Conservation (phyloP, 176 grass and related monocot species). For the Triticum aestivum region DNA sequence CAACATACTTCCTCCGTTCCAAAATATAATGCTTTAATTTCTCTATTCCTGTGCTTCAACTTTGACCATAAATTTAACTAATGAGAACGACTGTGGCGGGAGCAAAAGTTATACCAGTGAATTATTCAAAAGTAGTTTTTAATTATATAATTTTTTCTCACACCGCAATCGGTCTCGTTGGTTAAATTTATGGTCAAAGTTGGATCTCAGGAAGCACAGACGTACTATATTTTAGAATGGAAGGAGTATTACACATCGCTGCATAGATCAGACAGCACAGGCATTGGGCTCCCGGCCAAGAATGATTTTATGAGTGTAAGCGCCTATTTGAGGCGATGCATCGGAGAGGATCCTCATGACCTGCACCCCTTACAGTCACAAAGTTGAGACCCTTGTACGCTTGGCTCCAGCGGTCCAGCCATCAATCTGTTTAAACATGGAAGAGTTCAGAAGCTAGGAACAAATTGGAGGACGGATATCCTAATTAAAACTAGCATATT, state of each 20-base stretch:
- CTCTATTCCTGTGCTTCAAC: no score
- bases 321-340: slow-evolving; percentile 72
- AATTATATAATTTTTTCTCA: no score
- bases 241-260: slow-evolving; percentile 42
- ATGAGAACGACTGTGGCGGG: no score
- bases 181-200: no score
- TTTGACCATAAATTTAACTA: no score
- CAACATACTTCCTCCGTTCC: not conserved
- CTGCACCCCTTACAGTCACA: slow-evolving; percentile 70
- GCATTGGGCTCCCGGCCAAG: slow-evolving; percentile 80
- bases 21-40: no score
- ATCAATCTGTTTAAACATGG: slow-evolving; percentile 68
- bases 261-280: slow-evolving; percentile 35
- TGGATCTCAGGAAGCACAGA: no score
- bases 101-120: no score
- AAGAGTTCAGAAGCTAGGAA: slow-evolving; percentile 16
- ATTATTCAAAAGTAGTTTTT: no score
- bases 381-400: slow-evolving; percentile 82
- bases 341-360: slow-evolving; percentile 86
- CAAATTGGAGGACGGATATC: not conserved
- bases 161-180: no score
- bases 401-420: slow-evolving; percentile 95
- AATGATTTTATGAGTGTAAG: slow-evolving; percentile 82
- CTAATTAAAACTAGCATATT: slow-evolving; percentile 24
- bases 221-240: no score